phyloP scores from a whole-genome alignment of 2,329 filamentous ascomycete species.

The Neonectria coccinea region DNA sequence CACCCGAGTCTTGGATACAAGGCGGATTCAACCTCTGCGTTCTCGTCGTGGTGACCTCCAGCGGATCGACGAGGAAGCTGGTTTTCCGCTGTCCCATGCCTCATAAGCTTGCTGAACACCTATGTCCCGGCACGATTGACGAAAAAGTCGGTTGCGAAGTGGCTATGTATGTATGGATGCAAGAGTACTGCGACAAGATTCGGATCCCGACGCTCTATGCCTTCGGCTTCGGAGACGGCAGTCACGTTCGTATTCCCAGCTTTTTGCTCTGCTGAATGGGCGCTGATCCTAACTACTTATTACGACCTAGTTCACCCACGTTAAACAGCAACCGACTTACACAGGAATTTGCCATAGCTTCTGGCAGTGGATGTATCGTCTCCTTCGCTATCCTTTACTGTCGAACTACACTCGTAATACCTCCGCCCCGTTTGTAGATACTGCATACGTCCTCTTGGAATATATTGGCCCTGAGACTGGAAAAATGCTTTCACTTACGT shows the following conservation, averaged over 20 bases:
- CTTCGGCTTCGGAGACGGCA: slow-evolving; percentile 34
- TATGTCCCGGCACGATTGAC: slow-evolving; percentile 45
- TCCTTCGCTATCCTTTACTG: slow-evolving; percentile 31
- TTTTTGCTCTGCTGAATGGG: background rate
- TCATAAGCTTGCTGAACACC: slow-evolving; percentile 34
- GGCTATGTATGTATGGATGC: slow-evolving; percentile 49
- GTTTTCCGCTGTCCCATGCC: slow-evolving; percentile 35
- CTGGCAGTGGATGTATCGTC: slow-evolving; percentile 19
- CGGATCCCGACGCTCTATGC: slow-evolving; percentile 42
- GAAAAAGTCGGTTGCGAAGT: slow-evolving; percentile 51
- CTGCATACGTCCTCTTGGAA: slow-evolving; percentile 36
- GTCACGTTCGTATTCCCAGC: slow-evolving; percentile 29
- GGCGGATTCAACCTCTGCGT: background rate
- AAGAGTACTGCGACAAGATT: slow-evolving; percentile 46
- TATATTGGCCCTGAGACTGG: slow-evolving; percentile 33
- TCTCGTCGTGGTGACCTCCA: background rate
- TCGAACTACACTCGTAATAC: slow-evolving; percentile 27
- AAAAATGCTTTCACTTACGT: slow-evolving; percentile 36
- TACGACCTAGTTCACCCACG: slow-evolving; percentile 31
- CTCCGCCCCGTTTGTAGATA: slow-evolving; percentile 10
- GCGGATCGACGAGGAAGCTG: too few species aligned
- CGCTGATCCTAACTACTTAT: too few species aligned
- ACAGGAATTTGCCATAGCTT: slow-evolving; percentile 5
- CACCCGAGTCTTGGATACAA: slow-evolving; percentile 28
- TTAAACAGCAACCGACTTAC: slow-evolving; percentile 19